Evolutionary conservation across 805 yeast genomes (phyloP).

Genomic region (Starmerella floricola): DNA sequence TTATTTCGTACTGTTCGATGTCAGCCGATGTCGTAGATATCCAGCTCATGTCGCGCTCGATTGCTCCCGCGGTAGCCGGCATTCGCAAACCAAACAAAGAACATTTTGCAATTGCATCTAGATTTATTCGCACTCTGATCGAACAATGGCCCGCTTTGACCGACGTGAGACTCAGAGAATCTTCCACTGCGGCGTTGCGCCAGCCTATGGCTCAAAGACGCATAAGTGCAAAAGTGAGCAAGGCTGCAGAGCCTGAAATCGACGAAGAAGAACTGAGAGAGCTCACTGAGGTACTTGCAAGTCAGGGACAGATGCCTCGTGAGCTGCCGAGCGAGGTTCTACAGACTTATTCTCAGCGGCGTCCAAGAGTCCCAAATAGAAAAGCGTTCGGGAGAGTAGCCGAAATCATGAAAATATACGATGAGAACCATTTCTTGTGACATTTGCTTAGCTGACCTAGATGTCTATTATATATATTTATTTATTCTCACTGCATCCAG

Average conservation of each 20-base stretch:
- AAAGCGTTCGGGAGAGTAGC: conserved; percentile 17
- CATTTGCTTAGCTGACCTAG: not conserved
- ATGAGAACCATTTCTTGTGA: conserved; percentile 9
- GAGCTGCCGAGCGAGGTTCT: conserved; percentile 14
- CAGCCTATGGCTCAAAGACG: not conserved
- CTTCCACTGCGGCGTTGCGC: too few relatives aligned
- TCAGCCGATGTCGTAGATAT: not conserved
- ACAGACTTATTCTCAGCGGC: not conserved
- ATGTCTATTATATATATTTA: not conserved
- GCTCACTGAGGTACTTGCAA: not conserved
- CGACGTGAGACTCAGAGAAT: not conserved
- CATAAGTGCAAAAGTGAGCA: too few relatives aligned
- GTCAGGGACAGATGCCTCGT: conserved; percentile 7
- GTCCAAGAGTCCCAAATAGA: conserved; percentile 8
- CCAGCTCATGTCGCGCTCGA: conserved; percentile 32
- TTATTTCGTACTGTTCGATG: not conserved
- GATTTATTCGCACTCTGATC: conserved; percentile 43
- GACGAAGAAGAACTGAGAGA: not conserved
- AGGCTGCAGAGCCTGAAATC: too few relatives aligned
- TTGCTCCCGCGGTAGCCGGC: conserved; percentile 48
- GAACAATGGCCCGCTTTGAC: conserved; percentile 29
- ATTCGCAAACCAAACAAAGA: conserved; percentile 38
- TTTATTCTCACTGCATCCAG: not conserved
- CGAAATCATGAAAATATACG: conserved; percentile 14
- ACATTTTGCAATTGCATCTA: conserved; percentile 38